Evolutionary conservation across 2,329 filamentous ascomycete species (phyloP).

Genomic region (Fusarium stilboides): DNA sequence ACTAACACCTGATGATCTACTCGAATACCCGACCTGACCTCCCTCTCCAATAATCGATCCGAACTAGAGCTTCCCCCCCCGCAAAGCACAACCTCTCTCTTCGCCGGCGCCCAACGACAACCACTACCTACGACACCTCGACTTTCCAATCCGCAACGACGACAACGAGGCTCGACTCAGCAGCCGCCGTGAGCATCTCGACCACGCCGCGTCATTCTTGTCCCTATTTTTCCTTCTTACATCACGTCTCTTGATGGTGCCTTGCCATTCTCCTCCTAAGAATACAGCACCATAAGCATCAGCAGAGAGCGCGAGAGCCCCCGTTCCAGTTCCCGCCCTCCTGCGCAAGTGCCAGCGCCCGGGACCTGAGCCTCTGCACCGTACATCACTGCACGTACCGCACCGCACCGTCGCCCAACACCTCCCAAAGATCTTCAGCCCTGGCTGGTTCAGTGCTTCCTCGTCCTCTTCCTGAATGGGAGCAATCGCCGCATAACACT

Average conservation of each 20-base stretch:
- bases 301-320: slow-evolving; percentile 34
- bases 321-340: slow-evolving; percentile 37
- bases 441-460: slow-evolving; percentile 53
- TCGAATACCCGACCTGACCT: slow-evolving; percentile 24
- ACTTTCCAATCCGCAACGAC: slow-evolving; percentile 43
- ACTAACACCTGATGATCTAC: slow-evolving; percentile 34
- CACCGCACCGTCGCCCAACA: slow-evolving; percentile 39
- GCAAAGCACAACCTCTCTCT: slow-evolving; percentile 49
- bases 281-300: slow-evolving; percentile 35
- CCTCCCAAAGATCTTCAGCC: slow-evolving; percentile 45
- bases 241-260: slow-evolving; percentile 25
- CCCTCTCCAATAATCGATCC: slow-evolving; percentile 47
- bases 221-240: slow-evolving; percentile 24
- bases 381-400: slow-evolving; percentile 21
- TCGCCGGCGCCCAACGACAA: slow-evolving; percentile 48
- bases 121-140: slow-evolving; percentile 33
- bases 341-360: slow-evolving; percentile 45
- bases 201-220: slow-evolving; percentile 42
- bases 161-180: slow-evolving; percentile 47
- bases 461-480: slow-evolving; percentile 41
- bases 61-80: slow-evolving; percentile 47
- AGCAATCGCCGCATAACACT: slow-evolving; percentile 41
- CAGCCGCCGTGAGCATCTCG: slow-evolving; percentile 43
- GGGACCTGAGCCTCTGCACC: slow-evolving; percentile 9
- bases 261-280: slow-evolving; percentile 17